These are phyloP conservation scores for Globisporangium solare DNA, from an alignment of 352 stramenopile genomes.

Conservation along the genomic window DNA sequence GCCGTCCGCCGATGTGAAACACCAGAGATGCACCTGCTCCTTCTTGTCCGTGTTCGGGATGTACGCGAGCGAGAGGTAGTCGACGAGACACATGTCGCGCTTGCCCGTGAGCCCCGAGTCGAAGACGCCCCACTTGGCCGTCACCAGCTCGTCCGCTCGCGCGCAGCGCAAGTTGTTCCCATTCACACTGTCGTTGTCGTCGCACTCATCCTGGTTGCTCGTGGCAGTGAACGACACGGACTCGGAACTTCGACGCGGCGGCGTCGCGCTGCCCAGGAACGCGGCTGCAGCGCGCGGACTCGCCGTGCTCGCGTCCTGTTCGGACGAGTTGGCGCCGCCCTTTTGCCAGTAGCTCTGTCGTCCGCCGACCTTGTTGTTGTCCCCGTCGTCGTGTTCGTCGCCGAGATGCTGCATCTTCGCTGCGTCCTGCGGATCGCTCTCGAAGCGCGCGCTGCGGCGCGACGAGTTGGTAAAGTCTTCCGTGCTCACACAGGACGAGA, in stretches of 20 bases:
- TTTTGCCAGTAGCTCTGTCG: conserved; percentile 23
- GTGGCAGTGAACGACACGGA: conserved; percentile 21
- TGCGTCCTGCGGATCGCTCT: conserved; percentile 10
- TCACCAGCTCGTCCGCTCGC: conserved; percentile 51
- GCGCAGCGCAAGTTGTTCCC: conserved; percentile 12
- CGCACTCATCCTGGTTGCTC: conserved; percentile 10
- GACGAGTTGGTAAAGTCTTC: conserved; percentile 18
- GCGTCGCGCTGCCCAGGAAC: background rate
- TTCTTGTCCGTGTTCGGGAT: conserved; percentile 55
- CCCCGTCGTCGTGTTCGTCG: conserved; percentile 12
- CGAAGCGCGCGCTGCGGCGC: conserved; percentile 5
- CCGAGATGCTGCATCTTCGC: conserved; percentile 11
- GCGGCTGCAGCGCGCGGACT: background rate
- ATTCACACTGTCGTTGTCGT: conserved; percentile 8
- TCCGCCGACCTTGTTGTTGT: conserved; percentile 10
- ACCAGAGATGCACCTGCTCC: conserved; percentile 64
- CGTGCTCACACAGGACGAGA: background rate
- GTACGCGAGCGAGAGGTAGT: conserved; percentile 65
- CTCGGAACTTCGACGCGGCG: conserved; percentile 20
- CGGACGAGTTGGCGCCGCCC: conserved; percentile 8
- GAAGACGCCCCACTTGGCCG: conserved; percentile 73
- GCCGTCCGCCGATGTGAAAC: conserved; percentile 66
- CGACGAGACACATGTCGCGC: conserved; percentile 66
- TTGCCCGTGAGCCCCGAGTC: conserved; percentile 53
- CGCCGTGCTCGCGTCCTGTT: conserved; percentile 5